Conservation (phyloP, 768 basidiomycete genomes). For the Termitomyces sp. region DNA sequence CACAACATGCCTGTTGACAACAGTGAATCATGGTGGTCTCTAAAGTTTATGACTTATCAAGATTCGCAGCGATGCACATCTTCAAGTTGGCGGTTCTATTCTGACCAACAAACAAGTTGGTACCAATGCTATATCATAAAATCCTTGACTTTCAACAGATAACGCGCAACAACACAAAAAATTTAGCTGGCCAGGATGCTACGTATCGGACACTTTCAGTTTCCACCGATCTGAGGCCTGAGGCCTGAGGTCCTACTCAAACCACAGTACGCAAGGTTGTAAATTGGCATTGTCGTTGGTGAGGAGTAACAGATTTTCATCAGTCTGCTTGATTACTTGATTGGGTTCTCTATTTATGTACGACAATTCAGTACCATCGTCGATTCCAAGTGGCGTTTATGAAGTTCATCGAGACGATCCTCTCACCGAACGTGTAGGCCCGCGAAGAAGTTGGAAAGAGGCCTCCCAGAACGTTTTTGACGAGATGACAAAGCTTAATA, state of each 20-base stretch:
- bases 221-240: conserved; percentile 87
- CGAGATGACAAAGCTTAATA: conserved; percentile 49
- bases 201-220: conserved; percentile 81
- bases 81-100: conserved; percentile 83
- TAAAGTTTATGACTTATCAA: conserved; percentile 72
- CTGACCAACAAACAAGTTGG: conserved; percentile 78
- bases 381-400: conserved; percentile 59
- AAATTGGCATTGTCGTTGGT: conserved; percentile 70
- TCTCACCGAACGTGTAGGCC: conserved; percentile 52
- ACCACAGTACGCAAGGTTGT: conserved; percentile 70
- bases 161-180: background rate
- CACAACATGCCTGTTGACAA: conserved; percentile 34
- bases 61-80: conserved; percentile 80
- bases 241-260: conserved; percentile 75
- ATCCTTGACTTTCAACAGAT: no score
- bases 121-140: conserved; percentile 25
- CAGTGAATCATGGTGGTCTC: conserved; percentile 74
- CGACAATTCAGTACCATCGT: background rate
- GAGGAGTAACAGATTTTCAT: conserved; percentile 46
- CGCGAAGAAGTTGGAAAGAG: conserved; percentile 83
- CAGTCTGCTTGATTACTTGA: conserved; percentile 54
- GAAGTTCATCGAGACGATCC: conserved; percentile 66
- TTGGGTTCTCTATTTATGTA: conserved; percentile 63
- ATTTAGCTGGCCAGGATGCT: conserved; percentile 80
- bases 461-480: conserved; percentile 69